Conservation (phyloP, 306 rosid species). For the Gynostemma pentaphyllum region DNA sequence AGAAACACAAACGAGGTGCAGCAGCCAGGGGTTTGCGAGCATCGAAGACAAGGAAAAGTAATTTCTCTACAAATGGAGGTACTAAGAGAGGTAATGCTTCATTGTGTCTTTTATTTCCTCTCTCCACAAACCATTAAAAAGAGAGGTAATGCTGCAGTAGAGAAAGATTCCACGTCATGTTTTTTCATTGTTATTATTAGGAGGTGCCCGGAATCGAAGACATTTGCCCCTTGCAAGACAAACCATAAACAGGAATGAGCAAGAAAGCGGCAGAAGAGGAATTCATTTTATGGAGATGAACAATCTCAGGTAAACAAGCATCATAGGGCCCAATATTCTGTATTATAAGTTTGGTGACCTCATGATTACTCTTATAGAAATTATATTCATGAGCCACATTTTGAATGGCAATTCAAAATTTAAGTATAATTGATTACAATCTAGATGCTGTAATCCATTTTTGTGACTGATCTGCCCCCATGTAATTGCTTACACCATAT, state of each 20-base stretch:
- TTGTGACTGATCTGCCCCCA: too few relatives aligned
- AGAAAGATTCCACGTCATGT: neutral
- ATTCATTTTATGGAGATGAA: neutral
- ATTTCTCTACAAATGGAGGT: constrained; percentile 26
- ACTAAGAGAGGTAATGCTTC: too few relatives aligned
- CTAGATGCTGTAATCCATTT: too few relatives aligned
- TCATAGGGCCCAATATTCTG: neutral
- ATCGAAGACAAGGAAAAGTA: constrained; percentile 21
- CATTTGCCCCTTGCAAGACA: constrained; percentile 1
- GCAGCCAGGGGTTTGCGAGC: constrained; percentile 54
- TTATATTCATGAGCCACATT: too few relatives aligned
- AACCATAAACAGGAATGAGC: neutral
- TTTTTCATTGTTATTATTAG: neutral
- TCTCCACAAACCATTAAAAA: neutral
- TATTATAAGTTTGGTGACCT: neutral
- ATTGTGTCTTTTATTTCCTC: too few relatives aligned
- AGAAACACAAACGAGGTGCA: constrained; percentile 67
- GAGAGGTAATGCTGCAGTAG: neutral
- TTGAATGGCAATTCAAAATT: too few relatives aligned
- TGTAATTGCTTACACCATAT: too few relatives aligned
- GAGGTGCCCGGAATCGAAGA: neutral
- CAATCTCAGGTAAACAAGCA: neutral
- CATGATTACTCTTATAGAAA: too few relatives aligned
- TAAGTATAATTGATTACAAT: too few relatives aligned
- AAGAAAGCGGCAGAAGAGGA: neutral